Conservation (phyloP, 2,329 filamentous ascomycete species). For the Cladosporium cucumerinum region DNA sequence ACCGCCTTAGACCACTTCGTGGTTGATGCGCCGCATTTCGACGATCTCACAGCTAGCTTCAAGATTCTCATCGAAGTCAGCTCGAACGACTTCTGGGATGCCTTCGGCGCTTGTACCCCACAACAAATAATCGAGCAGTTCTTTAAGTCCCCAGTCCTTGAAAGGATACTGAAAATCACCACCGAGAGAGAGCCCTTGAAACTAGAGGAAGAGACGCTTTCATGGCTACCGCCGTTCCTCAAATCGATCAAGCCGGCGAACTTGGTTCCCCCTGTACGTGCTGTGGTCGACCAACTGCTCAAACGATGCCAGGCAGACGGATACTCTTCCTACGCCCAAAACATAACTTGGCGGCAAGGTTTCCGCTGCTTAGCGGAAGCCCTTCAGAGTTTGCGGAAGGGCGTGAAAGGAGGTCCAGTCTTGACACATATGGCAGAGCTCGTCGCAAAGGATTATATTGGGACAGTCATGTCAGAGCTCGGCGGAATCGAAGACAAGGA, state of each 20-base stretch:
- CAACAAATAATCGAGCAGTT: slow-evolving; percentile 80
- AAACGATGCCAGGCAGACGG: slow-evolving; percentile 56
- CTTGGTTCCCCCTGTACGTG: slow-evolving; percentile 74
- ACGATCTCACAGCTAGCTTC: slow-evolving; percentile 68
- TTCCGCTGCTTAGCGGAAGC: slow-evolving; percentile 37
- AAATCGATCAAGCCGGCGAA: slow-evolving; percentile 72
- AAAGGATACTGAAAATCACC: slow-evolving; percentile 55
- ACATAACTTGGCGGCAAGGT: slow-evolving; percentile 62
- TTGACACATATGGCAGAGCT: slow-evolving; percentile 31
- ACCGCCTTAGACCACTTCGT: slow-evolving; percentile 63
- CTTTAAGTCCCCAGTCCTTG: slow-evolving; percentile 67
- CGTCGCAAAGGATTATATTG: slow-evolving; percentile 30
- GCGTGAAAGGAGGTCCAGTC: slow-evolving; percentile 29
- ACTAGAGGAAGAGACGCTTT: slow-evolving; percentile 57
- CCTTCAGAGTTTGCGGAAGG: slow-evolving; percentile 21
- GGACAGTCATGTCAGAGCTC: slow-evolving; percentile 28
- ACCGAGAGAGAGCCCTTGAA: slow-evolving; percentile 52
- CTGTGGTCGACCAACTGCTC: slow-evolving; percentile 73
- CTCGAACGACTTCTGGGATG: slow-evolving; percentile 80
- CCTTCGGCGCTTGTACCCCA: slow-evolving; percentile 76
- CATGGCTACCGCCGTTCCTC: slow-evolving; percentile 77
- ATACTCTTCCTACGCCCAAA: slow-evolving; percentile 57
- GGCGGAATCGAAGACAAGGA: slow-evolving; percentile 31
- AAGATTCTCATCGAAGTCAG: slow-evolving; percentile 70
- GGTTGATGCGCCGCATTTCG: slow-evolving; percentile 52